A percentile compares a stretch with the other conserved stretches of the same genome.
phyloP scores from a whole-genome alignment of 768 basidiomycete species.

The Termitomyces sp. region DNA sequence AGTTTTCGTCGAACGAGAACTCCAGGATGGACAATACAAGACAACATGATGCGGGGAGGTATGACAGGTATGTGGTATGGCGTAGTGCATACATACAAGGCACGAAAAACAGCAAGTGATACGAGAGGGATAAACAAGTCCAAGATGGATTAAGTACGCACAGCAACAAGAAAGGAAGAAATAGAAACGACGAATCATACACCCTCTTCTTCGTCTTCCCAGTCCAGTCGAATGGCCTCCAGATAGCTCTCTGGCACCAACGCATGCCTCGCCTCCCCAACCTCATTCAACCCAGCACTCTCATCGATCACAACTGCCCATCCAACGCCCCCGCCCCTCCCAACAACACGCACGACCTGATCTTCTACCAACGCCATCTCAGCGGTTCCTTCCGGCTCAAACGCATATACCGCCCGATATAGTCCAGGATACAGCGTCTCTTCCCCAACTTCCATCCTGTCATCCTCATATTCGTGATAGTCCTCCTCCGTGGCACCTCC shows the following conservation, averaged over 20 bases:
- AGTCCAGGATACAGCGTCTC: conserved; percentile 59
- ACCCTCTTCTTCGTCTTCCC: conserved; percentile 22
- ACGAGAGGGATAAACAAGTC: background rate
- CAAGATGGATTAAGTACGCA: background rate
- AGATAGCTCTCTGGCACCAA: conserved; percentile 80
- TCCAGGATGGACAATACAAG: background rate
- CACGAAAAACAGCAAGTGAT: background rate
- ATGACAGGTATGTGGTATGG: background rate
- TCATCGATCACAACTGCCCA: conserved; percentile 68
- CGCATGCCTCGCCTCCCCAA: conserved; percentile 41
- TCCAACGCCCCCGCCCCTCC: conserved; percentile 72
- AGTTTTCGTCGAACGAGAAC: background rate
- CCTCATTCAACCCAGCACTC: conserved; percentile 12
- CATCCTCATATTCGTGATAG: conserved; percentile 18
- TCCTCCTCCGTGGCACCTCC: conserved; percentile 9
- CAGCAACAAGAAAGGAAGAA: background rate
- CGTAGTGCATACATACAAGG: background rate
- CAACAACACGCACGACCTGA: conserved; percentile 68
- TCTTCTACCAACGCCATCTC: conserved; percentile 82
- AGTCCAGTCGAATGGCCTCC: conserved; percentile 48
- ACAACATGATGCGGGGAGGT: background rate
- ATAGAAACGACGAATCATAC: background rate
- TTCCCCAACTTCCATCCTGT: conserved; percentile 26
- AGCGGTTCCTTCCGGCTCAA: conserved; percentile 74
- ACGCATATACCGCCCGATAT: conserved; percentile 74